Evolutionary conservation across 2,329 filamentous ascomycete genomes (phyloP).

Genomic region (Clonostachys rhizophaga): DNA sequence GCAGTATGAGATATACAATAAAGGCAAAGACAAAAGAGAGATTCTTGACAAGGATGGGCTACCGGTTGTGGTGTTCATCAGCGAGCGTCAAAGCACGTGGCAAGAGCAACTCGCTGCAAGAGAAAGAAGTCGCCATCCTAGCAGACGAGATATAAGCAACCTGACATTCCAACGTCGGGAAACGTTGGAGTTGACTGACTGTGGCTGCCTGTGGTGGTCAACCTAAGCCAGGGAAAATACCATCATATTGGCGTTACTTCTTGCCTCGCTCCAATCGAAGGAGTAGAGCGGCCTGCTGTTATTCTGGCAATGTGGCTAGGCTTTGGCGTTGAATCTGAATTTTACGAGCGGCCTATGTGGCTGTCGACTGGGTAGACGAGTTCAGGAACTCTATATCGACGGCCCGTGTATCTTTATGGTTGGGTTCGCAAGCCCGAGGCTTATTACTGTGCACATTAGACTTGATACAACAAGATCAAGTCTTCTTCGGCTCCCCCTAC

Average conservation of each 20-base stretch:
- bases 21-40: slow-evolving; percentile 27
- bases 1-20: slow-evolving; percentile 37
- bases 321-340: too few relatives aligned
- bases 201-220: slow-evolving; percentile 50
- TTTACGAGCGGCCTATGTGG: too few relatives aligned
- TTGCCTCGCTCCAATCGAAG: background rate
- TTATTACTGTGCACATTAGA: too few relatives aligned
- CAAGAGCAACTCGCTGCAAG: slow-evolving; percentile 1
- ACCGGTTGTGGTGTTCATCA: slow-evolving; percentile 34
- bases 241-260: background rate
- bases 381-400: too few relatives aligned
- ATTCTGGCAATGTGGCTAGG: too few relatives aligned
- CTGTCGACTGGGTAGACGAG: too few relatives aligned
- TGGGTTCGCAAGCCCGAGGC: too few relatives aligned
- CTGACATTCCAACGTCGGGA: background rate
- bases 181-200: slow-evolving; percentile 37
- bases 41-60: slow-evolving; percentile 29
- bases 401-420: too few relatives aligned
- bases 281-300: background rate
- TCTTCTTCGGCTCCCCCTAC: too few relatives aligned
- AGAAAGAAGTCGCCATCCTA: slow-evolving; percentile 1
- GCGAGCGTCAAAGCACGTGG: slow-evolving; percentile 21
- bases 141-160: background rate
- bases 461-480: too few relatives aligned
- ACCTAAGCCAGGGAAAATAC: slow-evolving; percentile 18